phyloP scores from a whole-genome alignment of 2,329 filamentous ascomycete species.

The Monilinia fructicola region DNA sequence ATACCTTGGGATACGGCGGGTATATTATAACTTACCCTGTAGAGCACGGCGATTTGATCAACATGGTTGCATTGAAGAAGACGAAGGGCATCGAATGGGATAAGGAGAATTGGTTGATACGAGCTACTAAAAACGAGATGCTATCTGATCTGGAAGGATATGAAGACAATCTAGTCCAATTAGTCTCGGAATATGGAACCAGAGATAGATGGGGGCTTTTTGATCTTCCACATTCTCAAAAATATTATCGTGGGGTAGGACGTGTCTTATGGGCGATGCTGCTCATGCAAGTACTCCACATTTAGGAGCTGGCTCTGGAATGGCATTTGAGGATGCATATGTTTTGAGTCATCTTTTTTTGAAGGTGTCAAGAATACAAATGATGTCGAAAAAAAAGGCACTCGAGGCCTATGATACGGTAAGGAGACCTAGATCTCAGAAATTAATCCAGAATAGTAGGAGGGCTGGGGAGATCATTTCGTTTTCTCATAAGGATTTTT shows the following conservation, averaged over 20 bases:
- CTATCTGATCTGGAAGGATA: slow-evolving; percentile 45
- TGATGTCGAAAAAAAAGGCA: slow-evolving; percentile 44
- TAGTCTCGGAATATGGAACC: slow-evolving; percentile 16
- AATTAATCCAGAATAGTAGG: slow-evolving; percentile 24
- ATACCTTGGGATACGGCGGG: slow-evolving; percentile 24
- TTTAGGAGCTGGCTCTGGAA: slow-evolving; percentile 57
- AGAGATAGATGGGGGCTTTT: slow-evolving; percentile 50
- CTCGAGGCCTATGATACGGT: slow-evolving; percentile 51
- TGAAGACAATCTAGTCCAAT: slow-evolving; percentile 36
- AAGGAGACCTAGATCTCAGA: slow-evolving; percentile 40
- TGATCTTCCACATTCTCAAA: slow-evolving; percentile 43
- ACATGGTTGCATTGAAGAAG: slow-evolving; percentile 21
- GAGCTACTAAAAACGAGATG: slow-evolving; percentile 45
- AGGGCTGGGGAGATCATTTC: slow-evolving; percentile 37
- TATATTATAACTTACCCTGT: slow-evolving; percentile 27
- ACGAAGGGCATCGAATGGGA: slow-evolving; percentile 37
- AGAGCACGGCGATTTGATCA: slow-evolving; percentile 24
- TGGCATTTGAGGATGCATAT: slow-evolving; percentile 56
- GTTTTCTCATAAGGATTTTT: slow-evolving; percentile 43
- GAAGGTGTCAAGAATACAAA: slow-evolving; percentile 39
- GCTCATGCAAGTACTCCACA: slow-evolving; percentile 62
- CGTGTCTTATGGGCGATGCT: slow-evolving; percentile 58
- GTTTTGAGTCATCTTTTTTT: slow-evolving; percentile 48
- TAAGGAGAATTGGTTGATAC: slow-evolving; percentile 41
- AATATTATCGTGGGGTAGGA: slow-evolving; percentile 40